phyloP scores from a whole-genome alignment of 2,329 filamentous ascomycete species.

The Fusarium bulbicola region DNA sequence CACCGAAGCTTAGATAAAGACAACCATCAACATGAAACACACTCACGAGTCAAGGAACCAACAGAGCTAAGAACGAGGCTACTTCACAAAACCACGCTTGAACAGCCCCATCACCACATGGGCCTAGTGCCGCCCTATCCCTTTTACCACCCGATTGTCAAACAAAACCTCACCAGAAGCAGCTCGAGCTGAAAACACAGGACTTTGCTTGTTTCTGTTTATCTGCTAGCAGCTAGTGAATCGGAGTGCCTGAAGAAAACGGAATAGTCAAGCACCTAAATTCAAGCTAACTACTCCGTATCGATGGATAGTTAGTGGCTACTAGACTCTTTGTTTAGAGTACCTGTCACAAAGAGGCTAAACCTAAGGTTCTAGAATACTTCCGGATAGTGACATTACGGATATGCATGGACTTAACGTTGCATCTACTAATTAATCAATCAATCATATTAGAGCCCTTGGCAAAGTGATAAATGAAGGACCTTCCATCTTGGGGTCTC shows the following conservation, averaged over 20 bases:
- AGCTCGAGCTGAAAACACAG: not conserved
- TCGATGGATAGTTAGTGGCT: not conserved
- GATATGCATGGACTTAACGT: not conserved
- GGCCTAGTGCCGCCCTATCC: not conserved
- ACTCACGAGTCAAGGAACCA: not conserved
- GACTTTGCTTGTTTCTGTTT: not conserved
- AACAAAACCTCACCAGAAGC: not conserved
- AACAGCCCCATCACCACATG: not conserved
- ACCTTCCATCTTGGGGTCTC: not conserved
- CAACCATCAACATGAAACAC: not conserved
- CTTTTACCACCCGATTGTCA: slow-evolving; percentile 12
- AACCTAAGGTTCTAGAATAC: not conserved
- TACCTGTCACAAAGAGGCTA: not conserved
- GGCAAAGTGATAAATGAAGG: not conserved
- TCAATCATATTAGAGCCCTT: not conserved
- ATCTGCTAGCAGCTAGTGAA: not conserved
- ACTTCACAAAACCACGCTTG: not conserved
- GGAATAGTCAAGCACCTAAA: not conserved
- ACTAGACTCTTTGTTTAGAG: not conserved
- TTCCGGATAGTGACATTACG: not conserved
- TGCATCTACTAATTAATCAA: not conserved
- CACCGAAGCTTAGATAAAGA: not conserved
- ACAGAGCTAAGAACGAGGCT: not conserved
- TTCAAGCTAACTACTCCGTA: no score
- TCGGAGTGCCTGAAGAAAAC: not conserved